Evolutionary conservation across 495 filamentous ascomycete genomes (phyloP), one percentile per base, ranked within the genome.

Genomic region (Chaetomidium leptoderma): DNA sequence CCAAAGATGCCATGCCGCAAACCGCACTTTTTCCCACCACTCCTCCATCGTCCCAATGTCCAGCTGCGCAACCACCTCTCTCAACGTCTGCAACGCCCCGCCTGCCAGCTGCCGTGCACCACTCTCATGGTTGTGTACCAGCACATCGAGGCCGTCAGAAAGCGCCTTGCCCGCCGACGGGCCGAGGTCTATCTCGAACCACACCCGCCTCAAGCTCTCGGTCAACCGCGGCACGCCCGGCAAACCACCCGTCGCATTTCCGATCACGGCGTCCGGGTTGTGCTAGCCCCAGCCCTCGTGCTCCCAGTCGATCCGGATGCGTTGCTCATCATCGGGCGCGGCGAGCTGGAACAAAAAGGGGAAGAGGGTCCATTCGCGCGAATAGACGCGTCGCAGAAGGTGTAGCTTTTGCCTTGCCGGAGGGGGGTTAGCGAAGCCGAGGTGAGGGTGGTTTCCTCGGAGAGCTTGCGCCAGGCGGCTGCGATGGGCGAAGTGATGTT

Each of bases 1-100:
- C 64, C 76, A 81, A 1, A 88, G 60, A 66, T 87, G 84, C 84
- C 83, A 89, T 2, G 78, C 82, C 26, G 73, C 77, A 71, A 80
- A 76, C 23, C 82, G 74, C 14, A 85, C 59, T 6, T 71, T 72
- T 3, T 61, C 63, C 83, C 85, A 86, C 78, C 81, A 84, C 13
- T 57, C 53, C n/a, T 72, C 60, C 16, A 62, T 37, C 5, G 64
- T 55, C 2, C 39, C 27, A 23, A 16, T 30, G 6, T 63, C 55
- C 5, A 71, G 60, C 4, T 46, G 61, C 8, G 46, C 27, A 17
- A 78, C 63, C 1, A 81, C 65, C 13, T 81, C 73, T 14, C 67
- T 72, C 16, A 86, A 74, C 6, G 69, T 71, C 2, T 57, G 60
- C 30, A 86, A 53, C 1, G 83, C 82, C 21, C 71, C 70, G 0